phyloP scores from a whole-genome alignment of 2,329 filamentous ascomycete species.

The Pyrenophora graminea region DNA sequence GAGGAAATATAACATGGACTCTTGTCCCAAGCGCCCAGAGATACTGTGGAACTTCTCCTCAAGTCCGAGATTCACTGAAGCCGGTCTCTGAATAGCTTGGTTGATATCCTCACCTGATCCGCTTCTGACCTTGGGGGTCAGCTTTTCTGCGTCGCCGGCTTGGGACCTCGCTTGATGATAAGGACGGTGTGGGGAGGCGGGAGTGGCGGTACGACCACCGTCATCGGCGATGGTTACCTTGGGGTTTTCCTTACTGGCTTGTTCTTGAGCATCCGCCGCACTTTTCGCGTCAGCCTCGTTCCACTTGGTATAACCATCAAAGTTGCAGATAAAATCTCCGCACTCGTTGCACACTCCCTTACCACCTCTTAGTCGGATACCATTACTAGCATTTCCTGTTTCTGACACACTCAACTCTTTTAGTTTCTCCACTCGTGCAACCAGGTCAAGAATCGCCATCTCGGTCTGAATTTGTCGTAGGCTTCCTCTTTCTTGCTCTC shows the following conservation, averaged over 20 bases:
- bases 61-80: background rate
- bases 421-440: too few relatives aligned
- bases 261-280: background rate
- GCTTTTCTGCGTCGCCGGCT: too few relatives aligned
- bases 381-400: background rate
- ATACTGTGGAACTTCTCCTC: background rate
- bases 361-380: background rate
- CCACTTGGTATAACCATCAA: conserved; percentile 7
- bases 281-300: background rate
- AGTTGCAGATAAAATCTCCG: conserved; percentile 7
- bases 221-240: background rate
- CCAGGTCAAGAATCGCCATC: too few relatives aligned
- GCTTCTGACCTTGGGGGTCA: too few relatives aligned
- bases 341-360: conserved; percentile 9
- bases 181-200: too few relatives aligned
- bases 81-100: background rate
- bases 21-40: too few relatives aligned
- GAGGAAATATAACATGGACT: too few relatives aligned
- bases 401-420: background rate
- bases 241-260: background rate
- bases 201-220: too few relatives aligned
- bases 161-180: too few relatives aligned
- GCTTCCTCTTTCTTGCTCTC: too few relatives aligned
- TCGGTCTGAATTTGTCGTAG: too few relatives aligned
- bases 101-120: too few relatives aligned